Evolutionary conservation across 345 rosid genomes (phyloP).

Genomic region (Hypericum perforatum): DNA sequence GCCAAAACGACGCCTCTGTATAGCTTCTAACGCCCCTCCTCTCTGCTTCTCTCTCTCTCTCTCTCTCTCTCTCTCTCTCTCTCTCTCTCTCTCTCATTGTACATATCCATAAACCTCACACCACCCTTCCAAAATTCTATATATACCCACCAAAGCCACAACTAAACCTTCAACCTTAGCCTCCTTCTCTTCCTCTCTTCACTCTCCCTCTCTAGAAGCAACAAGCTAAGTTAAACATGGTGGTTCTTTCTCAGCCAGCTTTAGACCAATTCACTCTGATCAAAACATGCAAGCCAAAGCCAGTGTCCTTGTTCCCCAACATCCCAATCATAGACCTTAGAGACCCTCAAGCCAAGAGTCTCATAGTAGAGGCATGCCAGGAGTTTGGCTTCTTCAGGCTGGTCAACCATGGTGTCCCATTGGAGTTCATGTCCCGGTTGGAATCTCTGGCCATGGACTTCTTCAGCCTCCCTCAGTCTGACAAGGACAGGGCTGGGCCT

Average conservation of each 20-base stretch:
- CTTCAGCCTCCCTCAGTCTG: constrained; percentile 51
- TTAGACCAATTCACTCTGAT: constrained; percentile 41
- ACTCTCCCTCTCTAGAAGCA: constrained; percentile 4
- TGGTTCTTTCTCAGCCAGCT: constrained; percentile 48
- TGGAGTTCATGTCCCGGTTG: constrained; percentile 34
- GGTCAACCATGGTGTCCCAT: constrained; percentile 64
- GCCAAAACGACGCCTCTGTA: no score
- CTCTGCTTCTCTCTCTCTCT: not conserved
- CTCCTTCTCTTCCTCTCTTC: not conserved
- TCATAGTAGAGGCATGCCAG: constrained; percentile 50
- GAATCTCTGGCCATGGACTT: constrained; percentile 48
- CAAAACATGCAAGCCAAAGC: constrained; percentile 47
- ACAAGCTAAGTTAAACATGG: constrained; percentile 36
- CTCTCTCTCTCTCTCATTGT: constrained; percentile 4
- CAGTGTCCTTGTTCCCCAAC: constrained; percentile 17
- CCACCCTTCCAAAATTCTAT: no score
- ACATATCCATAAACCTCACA: no score
- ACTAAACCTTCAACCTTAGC: no score
- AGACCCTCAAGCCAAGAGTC: constrained; percentile 49
- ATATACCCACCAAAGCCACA: no score
- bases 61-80: constrained; percentile 2
- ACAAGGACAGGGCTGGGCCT: constrained; percentile 56
- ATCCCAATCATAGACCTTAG: constrained; percentile 56
- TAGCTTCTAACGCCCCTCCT: not conserved
- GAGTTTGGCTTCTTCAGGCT: constrained; percentile 79